Evolutionary conservation across 345 rosid species (phyloP).

Genomic region (Lagerstroemia speciosa): DNA sequence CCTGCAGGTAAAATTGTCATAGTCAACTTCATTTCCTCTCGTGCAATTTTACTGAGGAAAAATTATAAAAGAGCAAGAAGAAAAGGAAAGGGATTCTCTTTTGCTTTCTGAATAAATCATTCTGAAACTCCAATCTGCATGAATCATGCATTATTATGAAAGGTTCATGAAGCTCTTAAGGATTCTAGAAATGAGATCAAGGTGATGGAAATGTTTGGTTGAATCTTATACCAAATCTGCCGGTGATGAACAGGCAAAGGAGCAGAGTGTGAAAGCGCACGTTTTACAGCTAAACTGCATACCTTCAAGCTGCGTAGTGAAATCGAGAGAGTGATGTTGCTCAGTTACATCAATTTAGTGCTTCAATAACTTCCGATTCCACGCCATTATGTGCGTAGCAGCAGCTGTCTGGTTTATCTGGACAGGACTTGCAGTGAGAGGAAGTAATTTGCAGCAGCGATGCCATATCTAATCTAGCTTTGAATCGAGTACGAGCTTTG

Average conservation of each 20-base stretch:
- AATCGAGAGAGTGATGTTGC: neutral
- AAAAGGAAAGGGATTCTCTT: neutral
- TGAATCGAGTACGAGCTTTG: neutral
- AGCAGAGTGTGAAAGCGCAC: constrained; percentile 59
- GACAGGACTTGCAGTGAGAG: neutral
- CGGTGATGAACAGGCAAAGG: constrained; percentile 43
- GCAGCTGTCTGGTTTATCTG: neutral
- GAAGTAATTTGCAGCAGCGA: neutral
- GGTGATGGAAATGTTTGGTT: neutral
- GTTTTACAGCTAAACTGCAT: constrained; percentile 31
- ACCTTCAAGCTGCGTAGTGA: constrained; percentile 8
- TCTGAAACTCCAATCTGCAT: neutral
- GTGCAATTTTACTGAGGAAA: neutral
- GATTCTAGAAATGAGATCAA: neutral
- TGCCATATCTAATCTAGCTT: neutral
- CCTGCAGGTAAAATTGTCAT: constrained; percentile 38
- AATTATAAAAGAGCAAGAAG: neutral
- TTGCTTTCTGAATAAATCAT: neutral
- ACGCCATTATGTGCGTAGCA: neutral
- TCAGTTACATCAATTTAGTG: neutral
- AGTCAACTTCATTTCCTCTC: neutral
- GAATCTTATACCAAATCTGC: neutral
- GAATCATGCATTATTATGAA: neutral
- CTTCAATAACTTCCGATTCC: neutral
- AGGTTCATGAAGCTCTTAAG: neutral